Evolutionary conservation across 2,329 filamentous ascomycete genomes (phyloP), one percentile per base, ranked within the genome.

Genomic region (Colletotrichum scovillei): DNA sequence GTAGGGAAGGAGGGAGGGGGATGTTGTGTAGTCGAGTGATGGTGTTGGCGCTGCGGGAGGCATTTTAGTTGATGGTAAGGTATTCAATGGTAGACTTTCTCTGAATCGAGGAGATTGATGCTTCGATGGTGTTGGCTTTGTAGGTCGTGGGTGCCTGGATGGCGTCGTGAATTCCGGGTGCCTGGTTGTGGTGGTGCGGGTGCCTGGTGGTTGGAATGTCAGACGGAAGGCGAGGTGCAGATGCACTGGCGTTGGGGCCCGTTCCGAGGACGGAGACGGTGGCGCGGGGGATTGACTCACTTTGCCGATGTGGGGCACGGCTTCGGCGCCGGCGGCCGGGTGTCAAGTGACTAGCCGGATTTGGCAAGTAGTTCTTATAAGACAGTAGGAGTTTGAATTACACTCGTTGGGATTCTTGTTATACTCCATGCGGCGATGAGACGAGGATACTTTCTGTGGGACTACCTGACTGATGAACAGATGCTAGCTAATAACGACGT

Each of bases 21-120:
- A 38, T 7, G 69, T 75, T n/a, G 57, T 57, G 62, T 74, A 75
- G 53, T 68, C 49, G 4, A 75, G 63, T 4, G 74, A 72, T 1
- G 65, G 68, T 46, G 64, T 59, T 8, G 74, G 74, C 4, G 65
- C 68, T 2, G 72, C 60, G 19, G 72, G 72, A 2, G 74, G 74
- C 74, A 75, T 75, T 12, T 67, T 28, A 63, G 11, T 2, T n/a
- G n/a, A n/a, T n/a, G n/a, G n/a, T n/a, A n/a, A n/a, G n/a, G n/a
- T n/a, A n/a, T n/a, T n/a, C n/a, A n/a, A n/a, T n/a, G n/a, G n/a
- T n/a, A n/a, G n/a, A n/a, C n/a, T n/a, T n/a, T n/a, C n/a, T n/a
- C n/a, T n/a, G n/a, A n/a, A n/a, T n/a, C n/a, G n/a, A n/a, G n/a
- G n/a, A n/a, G n/a, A 2, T 16, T 24, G 57, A 49, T 11, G 42